Evolutionary conservation across 1,284 basidiomycete species (phyloP).

Genomic region (Ceratobasidium papillatum): DNA sequence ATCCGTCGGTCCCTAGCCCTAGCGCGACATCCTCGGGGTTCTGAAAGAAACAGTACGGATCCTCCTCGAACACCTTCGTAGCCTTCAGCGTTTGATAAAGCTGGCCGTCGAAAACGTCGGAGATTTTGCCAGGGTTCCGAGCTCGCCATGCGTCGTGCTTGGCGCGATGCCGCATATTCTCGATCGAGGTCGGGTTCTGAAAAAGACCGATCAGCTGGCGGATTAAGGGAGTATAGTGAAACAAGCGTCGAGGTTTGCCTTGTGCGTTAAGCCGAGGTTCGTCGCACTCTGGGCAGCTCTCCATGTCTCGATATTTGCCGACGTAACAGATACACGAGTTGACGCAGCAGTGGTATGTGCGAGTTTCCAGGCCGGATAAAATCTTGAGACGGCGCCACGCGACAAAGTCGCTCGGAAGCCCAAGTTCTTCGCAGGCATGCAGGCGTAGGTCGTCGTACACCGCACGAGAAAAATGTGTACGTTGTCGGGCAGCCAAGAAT

Average conservation of each 20-base stretch:
- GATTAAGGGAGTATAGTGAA: neutral
- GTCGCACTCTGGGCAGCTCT: neutral
- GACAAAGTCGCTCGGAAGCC: slow-evolving; percentile 27
- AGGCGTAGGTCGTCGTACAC: slow-evolving; percentile 14
- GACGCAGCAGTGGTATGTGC: slow-evolving; percentile 9
- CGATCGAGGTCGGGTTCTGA: neutral
- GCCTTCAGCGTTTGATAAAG: neutral
- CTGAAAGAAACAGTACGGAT: neutral
- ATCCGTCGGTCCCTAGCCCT: neutral
- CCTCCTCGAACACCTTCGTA: neutral
- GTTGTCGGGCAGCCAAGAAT: slow-evolving; percentile 11
- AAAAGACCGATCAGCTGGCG: neutral
- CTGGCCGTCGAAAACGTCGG: neutral
- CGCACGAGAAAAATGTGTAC: slow-evolving; percentile 20
- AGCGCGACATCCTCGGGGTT: slow-evolving; percentile 1
- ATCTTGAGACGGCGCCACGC: slow-evolving; percentile 29
- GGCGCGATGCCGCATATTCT: neutral
- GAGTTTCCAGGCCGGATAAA: slow-evolving; percentile 4
- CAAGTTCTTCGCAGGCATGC: slow-evolving; percentile 6
- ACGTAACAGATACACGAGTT: slow-evolving; percentile 11
- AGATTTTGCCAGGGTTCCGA: neutral
- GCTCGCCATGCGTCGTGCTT: neutral
- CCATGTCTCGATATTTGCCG: neutral
- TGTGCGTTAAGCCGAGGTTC: neutral
- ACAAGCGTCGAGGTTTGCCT: neutral